Base-by-base conservation (phyloP, 371 early-diverging fungal genomes). In the Syncephalastrum monosporum region DNA sequence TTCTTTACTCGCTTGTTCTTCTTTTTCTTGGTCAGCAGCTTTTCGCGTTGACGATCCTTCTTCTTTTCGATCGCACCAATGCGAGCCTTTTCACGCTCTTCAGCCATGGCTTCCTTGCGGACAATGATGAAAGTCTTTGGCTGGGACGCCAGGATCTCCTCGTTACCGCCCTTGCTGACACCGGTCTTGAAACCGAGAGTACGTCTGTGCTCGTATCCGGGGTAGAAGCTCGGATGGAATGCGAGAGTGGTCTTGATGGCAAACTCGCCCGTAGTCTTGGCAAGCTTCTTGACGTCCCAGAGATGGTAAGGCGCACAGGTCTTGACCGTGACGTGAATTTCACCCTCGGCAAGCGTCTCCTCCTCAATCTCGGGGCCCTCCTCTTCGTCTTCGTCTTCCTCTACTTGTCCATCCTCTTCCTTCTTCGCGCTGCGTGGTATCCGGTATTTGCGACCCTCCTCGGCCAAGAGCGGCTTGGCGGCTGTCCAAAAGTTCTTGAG, bases 131-230 rank as follows among this genome's bases (percentile, higher is more conserved):
- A 87, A 15, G 85, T 86, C 65, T 82, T 86, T 17, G 91, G 90
- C 1, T 71, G 71, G 49, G 87, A 81, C 38, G 79, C 64, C 14
- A 72, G 5, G 27, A 96, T 91, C 65, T 98, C 97, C 33, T 75
- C 85, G 68, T 98, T 98, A 12, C 68, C 86, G 5, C 69, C 82
- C 44, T 79, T 82, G 42, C 90, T 90, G 13, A 92, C 47, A 0
- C 93, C 92, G 27, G 91, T 85, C 63, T 90, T 84, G 71, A 87
- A 95, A 2, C 98, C 98, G 10, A 98, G 78, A 4, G 97, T 97
- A 42, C 98, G 85, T 7, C 97, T 85, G 77, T 98, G 98, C 59
- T 88, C 82, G 59, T 98, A 98, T 6, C 93, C 93, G 4, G 93
- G 93, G 65, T 83, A 97, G 53, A 79, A 72, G 2, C 73, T 74